Base-by-base conservation (phyloP, 2,329 filamentous ascomycete genomes). In the Pyrenochaeta sp. region DNA sequence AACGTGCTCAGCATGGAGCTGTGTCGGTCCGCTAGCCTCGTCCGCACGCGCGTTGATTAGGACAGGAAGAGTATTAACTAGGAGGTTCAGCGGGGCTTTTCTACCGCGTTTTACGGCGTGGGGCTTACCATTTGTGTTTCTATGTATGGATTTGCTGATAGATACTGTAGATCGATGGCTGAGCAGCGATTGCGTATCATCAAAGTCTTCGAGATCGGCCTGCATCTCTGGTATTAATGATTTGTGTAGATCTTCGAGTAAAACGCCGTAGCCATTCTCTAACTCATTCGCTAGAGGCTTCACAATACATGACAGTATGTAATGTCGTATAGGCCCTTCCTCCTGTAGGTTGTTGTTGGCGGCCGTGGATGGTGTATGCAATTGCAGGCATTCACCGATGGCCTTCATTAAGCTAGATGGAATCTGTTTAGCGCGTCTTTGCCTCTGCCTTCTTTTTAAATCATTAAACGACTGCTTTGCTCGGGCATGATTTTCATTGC, bases 311-410 rank as follows among this genome's bases (percentile, higher is more conserved):
- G 15, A 28, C 14, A 36, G 14, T 15, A 36, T 36, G 6, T 36
- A 36, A 23, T 36, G 34, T 36, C 34, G 21, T 19, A 36, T 36
- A 3, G 34, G 34, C 6, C 34, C 34, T 9, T 36, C 34, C 28
- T 36, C 34, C 7, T 22, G 28, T 9, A 36, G 23, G 4, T 26
- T 22, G 19, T 36, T 36, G 23, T 23, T 36, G 6, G 34, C 22
- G 13, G 28, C 27, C 6, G 11, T 36, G 13, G 34, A 15, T 7
- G 34, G 34, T 11, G 23, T 22, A 10, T 36, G 22, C 6, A 36
- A 17, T 11, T 36, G 19, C 22, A 36, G 14, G 20, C 34, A 36
- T n/a, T 22, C 34, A n/a, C 34, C 14, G 18, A 36, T 36, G 7
- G 15, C 34, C 17, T 28, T 7, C 19, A 7, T 18, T 17, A 36